Evolutionary conservation across 805 yeast species (phyloP), one percentile per base, ranked within the genome.

Genomic region (Ogataea pignaliae): DNA sequence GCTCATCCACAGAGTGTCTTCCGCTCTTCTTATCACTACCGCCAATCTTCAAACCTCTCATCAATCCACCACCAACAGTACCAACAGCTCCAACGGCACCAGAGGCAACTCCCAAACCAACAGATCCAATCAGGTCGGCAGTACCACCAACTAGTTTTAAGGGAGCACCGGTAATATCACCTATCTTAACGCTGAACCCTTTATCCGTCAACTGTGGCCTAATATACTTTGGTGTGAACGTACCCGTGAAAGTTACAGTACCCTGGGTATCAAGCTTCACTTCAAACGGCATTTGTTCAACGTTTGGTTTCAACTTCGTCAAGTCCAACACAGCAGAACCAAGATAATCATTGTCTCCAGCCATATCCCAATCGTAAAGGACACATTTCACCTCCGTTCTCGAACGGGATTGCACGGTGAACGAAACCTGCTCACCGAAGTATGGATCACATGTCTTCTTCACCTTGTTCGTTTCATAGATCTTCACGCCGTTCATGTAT

Each of bases 291-390:
- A 71, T 55, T 9, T 46, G 45, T 34, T 71, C 60, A 21, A 21
- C 26, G 21, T 64, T 64, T 2, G 81, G 75, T n/a, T 68, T 68
- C 34, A 85, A 52, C 2, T 69, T 47, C 1, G 76, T 63, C 14
- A 82, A 60, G 52, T 83, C 83, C 31, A 85, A 49, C 1, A 48
- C 51, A 8, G 73, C 75, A 30, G 63, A 54, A 36, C 90, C 90
- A 40, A 86, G 61, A 18, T 72, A 59, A 50, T 79, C 85, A 62
- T 82, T 79, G 41, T 73, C 76, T 50, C 87, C 90, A 18, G 89
- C 76, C 59, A 83, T 72, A 64, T 86, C 93, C 91, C 91, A 86
- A 62, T 86, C 93, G 55, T 66, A 76, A 14, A 82, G 78, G 37
- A 73, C 74, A 18, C 82, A 52, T 30, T 62, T 48, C 28, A 84